Base-by-base conservation (phyloP, 228 moss, liverwort and hornwort species). In the Sphagnum fallax region DNA sequence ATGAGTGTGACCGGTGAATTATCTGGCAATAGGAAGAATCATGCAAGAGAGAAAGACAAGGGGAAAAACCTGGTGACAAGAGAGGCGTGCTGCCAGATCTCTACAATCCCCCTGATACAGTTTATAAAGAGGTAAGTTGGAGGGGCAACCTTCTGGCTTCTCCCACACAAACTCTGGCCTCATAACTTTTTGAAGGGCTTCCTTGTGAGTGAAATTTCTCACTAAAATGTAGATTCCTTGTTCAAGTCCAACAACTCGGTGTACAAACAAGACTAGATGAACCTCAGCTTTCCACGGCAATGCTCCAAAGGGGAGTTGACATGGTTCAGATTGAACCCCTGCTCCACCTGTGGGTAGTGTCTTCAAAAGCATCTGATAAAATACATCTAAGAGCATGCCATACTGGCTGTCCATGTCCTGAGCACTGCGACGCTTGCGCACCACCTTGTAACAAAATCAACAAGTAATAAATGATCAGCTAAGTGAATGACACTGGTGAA, bases 361-460 rank as follows among this genome's bases (percentile, higher is more conserved):
- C 75, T 87, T 93, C 9, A 84, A 81, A 52, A 93, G 79, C 58
- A 93, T 79, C 53, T 93, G 84, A 50, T 81, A 93, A 65, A 90
- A 93, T 2, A 85, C 77, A 58, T 93, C 89, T 47, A 69, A 69
- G 58, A 76, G 77, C 84, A 93, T 87, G 63, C 89, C 93, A 61
- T 76, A 85, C 48, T 71, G 52, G 18, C 81, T 78, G 66, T 90
- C 89, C 89, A 93, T 90, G 75, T 88, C 87, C 81, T 89, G 79
- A 69, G 90, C 93, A 72, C 90, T 93, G 52, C 93, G 83, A 52
- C 93, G 87, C 77, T 80, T 89, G 62, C 87, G 82, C 65, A 90
- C 82, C 63, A 93, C 90, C 87, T 87, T 72, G 64, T 65, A 49
- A n/a, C 53, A 8, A 32, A 32, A 32, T 32, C 32, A 32, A 32